phyloP scores from a whole-genome alignment of 2,329 filamentous ascomycete species.

The Sclerotinia subarctica region DNA sequence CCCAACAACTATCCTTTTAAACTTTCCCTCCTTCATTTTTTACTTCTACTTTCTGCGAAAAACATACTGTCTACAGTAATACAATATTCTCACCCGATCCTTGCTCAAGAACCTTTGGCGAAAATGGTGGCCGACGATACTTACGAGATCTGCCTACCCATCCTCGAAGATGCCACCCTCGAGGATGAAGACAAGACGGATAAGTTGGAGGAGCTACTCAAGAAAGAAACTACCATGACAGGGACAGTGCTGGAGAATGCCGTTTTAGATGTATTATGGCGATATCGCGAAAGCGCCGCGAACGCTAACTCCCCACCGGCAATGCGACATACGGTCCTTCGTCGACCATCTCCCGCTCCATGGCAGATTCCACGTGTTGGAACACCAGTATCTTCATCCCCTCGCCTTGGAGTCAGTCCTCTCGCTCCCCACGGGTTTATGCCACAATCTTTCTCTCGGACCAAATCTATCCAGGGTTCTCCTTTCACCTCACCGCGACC shows the following conservation, averaged over 20 bases:
- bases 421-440: constrained; percentile 80
- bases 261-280: constrained; percentile 87
- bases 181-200: constrained; percentile 97
- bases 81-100: constrained; percentile 16
- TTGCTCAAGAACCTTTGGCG: constrained; percentile 7
- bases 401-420: constrained; percentile 77
- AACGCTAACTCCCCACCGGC: constrained; percentile 73
- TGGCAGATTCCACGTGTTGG: constrained; percentile 74
- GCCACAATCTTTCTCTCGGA: constrained; percentile 71
- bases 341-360: constrained; percentile 85
- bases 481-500: constrained; percentile 93
- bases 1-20: constrained; percentile 5
- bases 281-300: constrained; percentile 67
- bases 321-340: constrained; percentile 83
- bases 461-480: constrained; percentile 75
- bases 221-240: constrained; percentile 70
- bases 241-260: constrained; percentile 83
- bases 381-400: constrained; percentile 77
- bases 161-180: constrained; percentile 76
- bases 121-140: constrained; percentile 87
- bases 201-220: constrained; percentile 80
- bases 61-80: neutral
- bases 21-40: constrained; percentile 4
- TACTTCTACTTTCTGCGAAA: constrained; percentile 5
- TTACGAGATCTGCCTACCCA: constrained; percentile 85